A percentile compares a stretch with the other conserved stretches of the same genome.
Evolutionary conservation across 2,329 filamentous ascomycete species (phyloP).

Genomic region (Geoglossum cookeanum): DNA sequence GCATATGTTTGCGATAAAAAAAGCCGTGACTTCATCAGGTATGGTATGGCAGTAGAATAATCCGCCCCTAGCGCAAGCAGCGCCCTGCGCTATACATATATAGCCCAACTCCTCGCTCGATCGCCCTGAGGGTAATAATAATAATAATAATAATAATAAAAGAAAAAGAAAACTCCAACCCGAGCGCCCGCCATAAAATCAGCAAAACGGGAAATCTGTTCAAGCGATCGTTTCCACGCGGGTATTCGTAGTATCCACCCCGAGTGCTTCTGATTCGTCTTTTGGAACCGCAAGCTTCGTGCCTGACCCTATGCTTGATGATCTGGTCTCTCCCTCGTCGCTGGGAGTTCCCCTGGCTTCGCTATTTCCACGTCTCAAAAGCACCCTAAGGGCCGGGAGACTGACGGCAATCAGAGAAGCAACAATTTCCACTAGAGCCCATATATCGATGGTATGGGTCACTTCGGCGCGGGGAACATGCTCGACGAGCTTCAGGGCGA

Average conservation of each 20-base stretch:
- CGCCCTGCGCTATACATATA: too few species aligned
- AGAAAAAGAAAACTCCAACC: too few species aligned
- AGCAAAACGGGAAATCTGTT: background rate
- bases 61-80: too few species aligned
- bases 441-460: constrained; percentile 18
- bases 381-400: constrained; percentile 9
- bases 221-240: background rate
- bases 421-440: constrained; percentile 17
- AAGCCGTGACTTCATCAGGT: too few species aligned
- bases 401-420: constrained; percentile 15
- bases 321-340: background rate
- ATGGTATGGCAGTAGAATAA: too few species aligned
- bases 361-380: constrained; percentile 7
- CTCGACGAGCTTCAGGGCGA: constrained; percentile 14
- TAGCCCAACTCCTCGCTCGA: too few species aligned
- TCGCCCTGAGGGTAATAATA: too few species aligned
- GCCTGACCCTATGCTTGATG: background rate
- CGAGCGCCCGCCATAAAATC: too few species aligned
- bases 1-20: too few species aligned
- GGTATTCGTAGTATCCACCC: background rate
- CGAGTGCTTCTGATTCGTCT: background rate
- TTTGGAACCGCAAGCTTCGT: background rate
- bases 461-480: constrained; percentile 13
- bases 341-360: background rate
- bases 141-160: too few species aligned